Evolutionary conservation across 108 stramenopile genomes (phyloP).

Genomic region (Epithemia pelagica): DNA sequence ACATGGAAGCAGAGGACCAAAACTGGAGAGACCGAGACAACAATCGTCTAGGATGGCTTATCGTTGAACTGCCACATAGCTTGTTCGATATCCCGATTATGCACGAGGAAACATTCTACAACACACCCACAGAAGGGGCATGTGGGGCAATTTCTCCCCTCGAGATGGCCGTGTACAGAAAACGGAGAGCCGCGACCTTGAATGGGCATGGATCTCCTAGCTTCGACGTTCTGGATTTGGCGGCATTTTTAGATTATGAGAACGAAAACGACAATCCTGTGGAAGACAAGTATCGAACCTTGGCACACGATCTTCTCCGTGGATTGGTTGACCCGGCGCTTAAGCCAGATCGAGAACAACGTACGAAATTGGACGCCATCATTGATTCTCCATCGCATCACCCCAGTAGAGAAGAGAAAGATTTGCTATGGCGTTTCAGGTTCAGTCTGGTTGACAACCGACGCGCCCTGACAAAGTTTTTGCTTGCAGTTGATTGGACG

Average conservation of each 20-base stretch:
- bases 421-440: constrained; percentile 94
- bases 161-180: constrained; percentile 54
- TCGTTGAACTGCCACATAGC: constrained; percentile 57
- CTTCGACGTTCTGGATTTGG: constrained; percentile 29
- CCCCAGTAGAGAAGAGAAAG: constrained; percentile 83
- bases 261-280: constrained; percentile 70
- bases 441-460: constrained; percentile 92
- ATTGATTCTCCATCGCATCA: constrained; percentile 81
- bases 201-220: constrained; percentile 1
- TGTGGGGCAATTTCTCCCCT: constrained; percentile 66
- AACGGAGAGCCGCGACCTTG: constrained; percentile 16
- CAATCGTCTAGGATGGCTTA: background rate
- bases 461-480: constrained; percentile 90
- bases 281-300: constrained; percentile 94
- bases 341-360: constrained; percentile 88
- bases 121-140: constrained; percentile 43
- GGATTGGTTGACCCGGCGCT: constrained; percentile 92
- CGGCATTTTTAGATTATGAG: constrained; percentile 69
- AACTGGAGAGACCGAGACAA: background rate
- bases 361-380: constrained; percentile 70
- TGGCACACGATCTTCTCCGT: constrained; percentile 88
- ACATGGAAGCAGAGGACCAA: constrained; percentile 3
- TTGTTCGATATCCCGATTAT: constrained; percentile 66
- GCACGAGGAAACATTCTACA: constrained; percentile 77
- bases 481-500: constrained; percentile 94